These are phyloP conservation scores for Annona squamosa DNA, from an alignment of 164 flowering plant species.

Conservation along the genomic window DNA sequence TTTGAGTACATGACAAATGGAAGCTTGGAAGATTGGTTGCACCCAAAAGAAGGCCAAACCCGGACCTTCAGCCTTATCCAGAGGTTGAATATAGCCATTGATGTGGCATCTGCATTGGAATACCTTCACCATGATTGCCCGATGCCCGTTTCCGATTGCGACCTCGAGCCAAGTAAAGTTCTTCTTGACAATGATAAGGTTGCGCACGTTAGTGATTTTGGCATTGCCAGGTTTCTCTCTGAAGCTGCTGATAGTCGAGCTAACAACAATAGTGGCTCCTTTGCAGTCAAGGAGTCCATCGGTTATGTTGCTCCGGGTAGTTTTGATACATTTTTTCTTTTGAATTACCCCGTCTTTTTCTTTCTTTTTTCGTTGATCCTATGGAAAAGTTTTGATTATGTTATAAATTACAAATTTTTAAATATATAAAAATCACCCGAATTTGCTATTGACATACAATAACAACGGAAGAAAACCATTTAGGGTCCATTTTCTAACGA, in stretches of 20 bases:
- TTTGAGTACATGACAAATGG: slow-evolving; percentile 16
- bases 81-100: slow-evolving; percentile 27
- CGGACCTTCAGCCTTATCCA: slow-evolving; percentile 15
- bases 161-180: slow-evolving; percentile 19
- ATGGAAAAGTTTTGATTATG: too few relatives aligned
- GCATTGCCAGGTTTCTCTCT: slow-evolving; percentile 11
- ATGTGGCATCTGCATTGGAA: slow-evolving; percentile 26
- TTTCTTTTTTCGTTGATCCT: too few relatives aligned
- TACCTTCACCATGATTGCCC: slow-evolving; percentile 26
- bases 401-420: too few relatives aligned
- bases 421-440: too few relatives aligned
- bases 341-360: too few relatives aligned
- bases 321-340: too few relatives aligned
- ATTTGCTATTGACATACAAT: too few relatives aligned
- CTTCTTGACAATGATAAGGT: slow-evolving; percentile 14
- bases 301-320: slow-evolving; percentile 19
- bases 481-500: too few relatives aligned
- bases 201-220: slow-evolving; percentile 17
- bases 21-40: slow-evolving; percentile 16
- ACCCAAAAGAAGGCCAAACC: slow-evolving; percentile 5
- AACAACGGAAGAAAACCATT: too few relatives aligned
- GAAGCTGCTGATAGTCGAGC: neutral
- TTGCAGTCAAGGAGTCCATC: slow-evolving; percentile 8
- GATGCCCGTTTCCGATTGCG: slow-evolving; percentile 9
- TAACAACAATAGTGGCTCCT: neutral